phyloP scores from a whole-genome alignment of 139 green algal species.

The Desmodesmus armatus region DNA sequence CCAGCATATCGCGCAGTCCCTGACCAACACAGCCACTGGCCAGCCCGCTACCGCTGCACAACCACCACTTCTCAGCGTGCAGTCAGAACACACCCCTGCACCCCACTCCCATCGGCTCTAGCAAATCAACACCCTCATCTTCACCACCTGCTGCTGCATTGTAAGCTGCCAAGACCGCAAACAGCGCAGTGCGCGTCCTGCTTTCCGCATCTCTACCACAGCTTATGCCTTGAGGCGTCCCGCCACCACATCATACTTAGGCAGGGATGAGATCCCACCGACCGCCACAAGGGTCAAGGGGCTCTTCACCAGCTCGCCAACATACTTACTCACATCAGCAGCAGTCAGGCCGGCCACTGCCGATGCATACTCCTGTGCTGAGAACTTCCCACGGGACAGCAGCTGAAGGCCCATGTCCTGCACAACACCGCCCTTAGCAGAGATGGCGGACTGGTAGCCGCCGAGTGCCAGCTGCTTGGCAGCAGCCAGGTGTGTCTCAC shows the following conservation, averaged over 20 bases:
- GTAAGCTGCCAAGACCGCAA: too few species aligned
- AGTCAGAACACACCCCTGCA: too few species aligned
- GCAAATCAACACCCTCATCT: too few species aligned
- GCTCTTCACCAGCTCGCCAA: conserved; percentile 21
- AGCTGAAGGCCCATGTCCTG: conserved; percentile 48
- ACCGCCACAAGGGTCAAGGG: conserved; percentile 40
- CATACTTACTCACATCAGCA: conserved; percentile 34
- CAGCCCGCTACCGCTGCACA: too few species aligned
- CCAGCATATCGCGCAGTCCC: too few species aligned
- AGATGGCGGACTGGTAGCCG: conserved; percentile 40
- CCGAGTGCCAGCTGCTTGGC: conserved; percentile 41
- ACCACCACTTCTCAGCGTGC: too few species aligned
- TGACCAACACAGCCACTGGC: too few species aligned
- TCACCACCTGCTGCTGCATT: too few species aligned
- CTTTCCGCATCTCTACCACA: not conserved
- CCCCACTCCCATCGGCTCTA: too few species aligned
- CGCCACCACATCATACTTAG: conserved; percentile 43
- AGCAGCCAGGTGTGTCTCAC: conserved; percentile 35
- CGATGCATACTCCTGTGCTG: conserved; percentile 34
- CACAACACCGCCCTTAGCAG: conserved; percentile 18
- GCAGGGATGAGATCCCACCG: conserved; percentile 16
- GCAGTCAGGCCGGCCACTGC: conserved; percentile 34
- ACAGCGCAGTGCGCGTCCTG: too few species aligned
- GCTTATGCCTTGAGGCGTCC: not conserved
- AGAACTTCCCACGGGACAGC: conserved; percentile 39